Conservation (phyloP, 305 asterid species). For the Fraxinus baroniana region DNA sequence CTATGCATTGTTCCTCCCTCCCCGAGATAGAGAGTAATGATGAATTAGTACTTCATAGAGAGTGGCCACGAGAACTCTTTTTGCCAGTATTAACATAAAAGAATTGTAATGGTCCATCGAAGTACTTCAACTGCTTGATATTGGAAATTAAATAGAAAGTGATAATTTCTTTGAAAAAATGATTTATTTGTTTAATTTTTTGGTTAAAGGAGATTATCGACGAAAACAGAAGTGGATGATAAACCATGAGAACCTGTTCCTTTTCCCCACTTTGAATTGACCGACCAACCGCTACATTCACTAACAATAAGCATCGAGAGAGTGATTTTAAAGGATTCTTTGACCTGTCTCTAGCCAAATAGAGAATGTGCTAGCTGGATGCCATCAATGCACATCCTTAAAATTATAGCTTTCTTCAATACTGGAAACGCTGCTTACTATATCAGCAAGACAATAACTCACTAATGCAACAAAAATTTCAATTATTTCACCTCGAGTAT, state of each 20-base stretch:
- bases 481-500: not conserved
- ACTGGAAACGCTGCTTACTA: not conserved
- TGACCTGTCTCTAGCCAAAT: not conserved
- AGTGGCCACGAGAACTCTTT: not conserved
- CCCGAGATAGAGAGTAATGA: not conserved
- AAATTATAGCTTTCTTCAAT: not conserved
- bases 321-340: not conserved
- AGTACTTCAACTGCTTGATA: not conserved
- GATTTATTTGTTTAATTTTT: not conserved
- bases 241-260: not conserved
- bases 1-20: not conserved
- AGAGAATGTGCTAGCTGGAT: not conserved
- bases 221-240: not conserved
- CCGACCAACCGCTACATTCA: not conserved
- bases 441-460: not conserved
- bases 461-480: not conserved
- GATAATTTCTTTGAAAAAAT: not conserved
- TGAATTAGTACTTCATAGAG: not conserved
- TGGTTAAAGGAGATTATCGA: not conserved
- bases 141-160: not conserved
- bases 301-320: not conserved
- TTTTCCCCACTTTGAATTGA: not conserved
- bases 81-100: not conserved
- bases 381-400: not conserved
- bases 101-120: not conserved